A percentile compares a stretch with the other conserved stretches of the same genome.
Conservation (phyloP, 352 stramenopile species). For the Aphanomyces astaci region DNA sequence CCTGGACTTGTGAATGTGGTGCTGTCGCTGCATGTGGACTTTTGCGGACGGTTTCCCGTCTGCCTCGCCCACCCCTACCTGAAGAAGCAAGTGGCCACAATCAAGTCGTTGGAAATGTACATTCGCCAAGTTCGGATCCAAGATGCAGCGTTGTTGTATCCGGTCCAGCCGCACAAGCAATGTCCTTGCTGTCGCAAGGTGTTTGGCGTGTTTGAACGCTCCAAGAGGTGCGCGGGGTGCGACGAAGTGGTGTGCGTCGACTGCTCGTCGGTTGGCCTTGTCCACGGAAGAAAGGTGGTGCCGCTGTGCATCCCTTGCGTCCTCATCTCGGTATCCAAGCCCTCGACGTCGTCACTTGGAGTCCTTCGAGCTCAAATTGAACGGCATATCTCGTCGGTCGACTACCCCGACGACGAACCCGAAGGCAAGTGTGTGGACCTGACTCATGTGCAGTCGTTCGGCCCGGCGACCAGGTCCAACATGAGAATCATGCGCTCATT, state of each 20-base stretch:
- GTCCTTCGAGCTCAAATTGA: slow-evolving; percentile 11
- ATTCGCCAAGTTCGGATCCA: slow-evolving; percentile 15
- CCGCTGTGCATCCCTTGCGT: slow-evolving; percentile 19
- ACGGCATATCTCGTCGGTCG: background rate
- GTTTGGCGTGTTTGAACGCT: background rate
- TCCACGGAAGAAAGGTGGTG: slow-evolving; percentile 18
- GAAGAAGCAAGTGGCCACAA: slow-evolving; percentile 6
- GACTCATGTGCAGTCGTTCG: background rate
- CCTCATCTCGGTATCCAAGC: background rate
- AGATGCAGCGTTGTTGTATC: slow-evolving; percentile 3
- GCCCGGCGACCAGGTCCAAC: background rate
- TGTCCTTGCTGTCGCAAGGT: slow-evolving; percentile 17
- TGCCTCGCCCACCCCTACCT: background rate
- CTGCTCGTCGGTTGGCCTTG: slow-evolving; percentile 2
- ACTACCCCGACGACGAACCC: background rate
- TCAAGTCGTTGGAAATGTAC: slow-evolving; percentile 14
- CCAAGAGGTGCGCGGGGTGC: background rate
- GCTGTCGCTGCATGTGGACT: slow-evolving; percentile 16
- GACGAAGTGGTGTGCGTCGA: background rate
- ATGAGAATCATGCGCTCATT: background rate
- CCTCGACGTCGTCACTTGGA: background rate
- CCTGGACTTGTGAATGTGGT: slow-evolving; percentile 16
- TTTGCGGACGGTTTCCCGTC: slow-evolving; percentile 1
- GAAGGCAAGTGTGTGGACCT: background rate
- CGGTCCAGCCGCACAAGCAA: slow-evolving; percentile 13